Evolutionary conservation across 2,329 filamentous ascomycete genomes (phyloP).

Genomic region (Claviceps sp.): DNA sequence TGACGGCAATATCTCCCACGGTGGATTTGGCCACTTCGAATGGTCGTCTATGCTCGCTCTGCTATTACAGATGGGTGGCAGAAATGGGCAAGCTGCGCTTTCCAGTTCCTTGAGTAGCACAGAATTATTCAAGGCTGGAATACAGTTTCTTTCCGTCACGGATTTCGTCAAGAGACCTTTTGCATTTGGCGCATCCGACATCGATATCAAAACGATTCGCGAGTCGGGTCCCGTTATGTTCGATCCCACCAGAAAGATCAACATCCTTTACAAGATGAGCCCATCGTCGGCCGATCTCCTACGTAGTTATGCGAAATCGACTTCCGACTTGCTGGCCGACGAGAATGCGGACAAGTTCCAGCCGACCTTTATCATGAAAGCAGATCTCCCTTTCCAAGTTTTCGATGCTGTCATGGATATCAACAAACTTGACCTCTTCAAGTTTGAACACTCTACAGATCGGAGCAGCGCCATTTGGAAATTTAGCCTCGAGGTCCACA

Average conservation of each 20-base stretch:
- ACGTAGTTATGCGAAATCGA: conserved; percentile 59
- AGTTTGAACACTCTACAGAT: conserved; percentile 20
- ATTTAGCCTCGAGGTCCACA: conserved; percentile 46
- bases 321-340: conserved; percentile 63
- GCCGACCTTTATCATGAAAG: conserved; percentile 61
- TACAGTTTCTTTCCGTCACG: conserved; percentile 72
- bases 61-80: conserved; percentile 63
- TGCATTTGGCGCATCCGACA: conserved; percentile 26
- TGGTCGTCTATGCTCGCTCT: conserved; percentile 73
- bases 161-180: conserved; percentile 59
- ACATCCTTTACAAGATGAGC: conserved; percentile 83
- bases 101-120: conserved; percentile 76
- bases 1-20: conserved; percentile 50
- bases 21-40: conserved; percentile 89
- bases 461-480: conserved; percentile 29
- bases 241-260: conserved; percentile 60
- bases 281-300: conserved; percentile 67
- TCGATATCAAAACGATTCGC: conserved; percentile 22
- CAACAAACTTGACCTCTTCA: conserved; percentile 16
- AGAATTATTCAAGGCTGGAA: conserved; percentile 82
- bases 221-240: conserved; percentile 56
- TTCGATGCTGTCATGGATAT: conserved; percentile 37
- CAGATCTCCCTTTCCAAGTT: conserved; percentile 38
- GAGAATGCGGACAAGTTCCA: conserved; percentile 68
- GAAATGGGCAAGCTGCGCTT: conserved; percentile 56